phyloP scores from a whole-genome alignment of 805 yeast genomes.

The Zygosaccharomyces lentus region DNA sequence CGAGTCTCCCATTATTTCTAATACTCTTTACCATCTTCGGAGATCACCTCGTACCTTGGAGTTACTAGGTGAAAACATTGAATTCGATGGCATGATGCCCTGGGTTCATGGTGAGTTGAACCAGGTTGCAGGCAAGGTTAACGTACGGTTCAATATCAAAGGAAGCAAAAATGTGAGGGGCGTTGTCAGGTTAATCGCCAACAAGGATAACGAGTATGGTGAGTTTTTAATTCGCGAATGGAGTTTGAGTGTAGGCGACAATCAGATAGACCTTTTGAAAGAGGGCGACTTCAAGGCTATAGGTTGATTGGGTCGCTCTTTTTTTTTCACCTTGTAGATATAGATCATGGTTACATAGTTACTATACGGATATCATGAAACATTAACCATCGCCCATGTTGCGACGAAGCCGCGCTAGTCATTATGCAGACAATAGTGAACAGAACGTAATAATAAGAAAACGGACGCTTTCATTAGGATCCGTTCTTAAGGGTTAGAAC shows the following conservation, averaged over 20 bases:
- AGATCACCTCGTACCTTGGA: slow-evolving; percentile 63
- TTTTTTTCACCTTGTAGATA: slow-evolving; percentile 11
- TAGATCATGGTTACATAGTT: slow-evolving; percentile 1
- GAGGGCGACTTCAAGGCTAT: slow-evolving; percentile 40
- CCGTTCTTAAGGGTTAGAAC: not conserved
- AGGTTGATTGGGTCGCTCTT: slow-evolving; percentile 1
- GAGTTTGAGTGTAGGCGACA: slow-evolving; percentile 51
- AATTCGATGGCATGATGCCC: slow-evolving; percentile 64
- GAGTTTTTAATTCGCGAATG: slow-evolving; percentile 60
- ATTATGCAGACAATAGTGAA: not conserved
- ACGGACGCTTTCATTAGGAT: not conserved
- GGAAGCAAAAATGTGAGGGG: slow-evolving; percentile 59
- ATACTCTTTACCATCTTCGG: slow-evolving; percentile 80
- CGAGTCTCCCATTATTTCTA: slow-evolving; percentile 81
- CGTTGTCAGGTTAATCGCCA: slow-evolving; percentile 62
- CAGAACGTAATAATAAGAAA: not conserved
- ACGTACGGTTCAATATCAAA: slow-evolving; percentile 62
- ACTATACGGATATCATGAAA: not conserved
- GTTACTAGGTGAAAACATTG: slow-evolving; percentile 68
- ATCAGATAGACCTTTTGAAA: slow-evolving; percentile 44
- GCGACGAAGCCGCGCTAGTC: not conserved
- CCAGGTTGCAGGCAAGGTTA: slow-evolving; percentile 75
- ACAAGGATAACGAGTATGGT: slow-evolving; percentile 53
- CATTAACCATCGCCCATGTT: not conserved
- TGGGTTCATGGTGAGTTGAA: slow-evolving; percentile 87